These are phyloP conservation scores for Microbotryum intermedium DNA, from an alignment of 1,284 basidiomycete genomes.

Conservation along the genomic window DNA sequence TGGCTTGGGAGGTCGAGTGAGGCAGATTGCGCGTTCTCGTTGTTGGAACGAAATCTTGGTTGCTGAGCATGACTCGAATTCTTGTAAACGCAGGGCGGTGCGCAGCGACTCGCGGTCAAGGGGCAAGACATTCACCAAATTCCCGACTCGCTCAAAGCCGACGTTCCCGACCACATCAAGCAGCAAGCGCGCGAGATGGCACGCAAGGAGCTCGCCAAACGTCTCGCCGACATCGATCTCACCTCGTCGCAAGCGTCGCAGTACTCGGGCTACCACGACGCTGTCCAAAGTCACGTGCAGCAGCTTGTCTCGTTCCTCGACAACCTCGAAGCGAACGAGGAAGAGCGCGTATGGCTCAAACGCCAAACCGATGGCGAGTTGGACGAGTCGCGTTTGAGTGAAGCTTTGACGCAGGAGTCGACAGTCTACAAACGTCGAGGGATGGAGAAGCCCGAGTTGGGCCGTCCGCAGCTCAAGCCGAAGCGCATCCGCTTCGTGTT, in stretches of 20 bases:
- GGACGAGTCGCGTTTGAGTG: constrained; percentile 38
- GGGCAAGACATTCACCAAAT: constrained; percentile 40
- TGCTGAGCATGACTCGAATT: background rate
- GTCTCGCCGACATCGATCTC: constrained; percentile 37
- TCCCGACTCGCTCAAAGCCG: constrained; percentile 35
- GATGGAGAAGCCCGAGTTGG: constrained; percentile 25
- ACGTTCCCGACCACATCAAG: constrained; percentile 36
- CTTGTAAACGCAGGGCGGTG: constrained; percentile 11
- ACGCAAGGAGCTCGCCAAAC: constrained; percentile 36
- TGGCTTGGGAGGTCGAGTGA: constrained; percentile 36
- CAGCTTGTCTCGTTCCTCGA: constrained; percentile 27
- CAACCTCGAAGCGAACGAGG: constrained; percentile 38
- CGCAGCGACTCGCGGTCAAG: constrained; percentile 18
- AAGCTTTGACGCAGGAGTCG: constrained; percentile 40
- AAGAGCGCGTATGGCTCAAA: constrained; percentile 40
- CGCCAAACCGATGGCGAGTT: constrained; percentile 41
- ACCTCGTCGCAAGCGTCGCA: constrained; percentile 35
- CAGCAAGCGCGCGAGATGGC: constrained; percentile 40
- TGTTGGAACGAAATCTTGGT: too few relatives aligned
- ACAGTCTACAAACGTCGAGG: constrained; percentile 36
- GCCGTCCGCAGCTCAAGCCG: constrained; percentile 36
- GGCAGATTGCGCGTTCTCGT: too few relatives aligned
- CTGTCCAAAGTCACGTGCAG: constrained; percentile 16
- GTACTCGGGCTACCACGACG: constrained; percentile 32
- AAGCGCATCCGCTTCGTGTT: constrained; percentile 41